Evolutionary conservation across 2,329 filamentous ascomycete species (phyloP).

Genomic region (Mycocentrospora acerina): DNA sequence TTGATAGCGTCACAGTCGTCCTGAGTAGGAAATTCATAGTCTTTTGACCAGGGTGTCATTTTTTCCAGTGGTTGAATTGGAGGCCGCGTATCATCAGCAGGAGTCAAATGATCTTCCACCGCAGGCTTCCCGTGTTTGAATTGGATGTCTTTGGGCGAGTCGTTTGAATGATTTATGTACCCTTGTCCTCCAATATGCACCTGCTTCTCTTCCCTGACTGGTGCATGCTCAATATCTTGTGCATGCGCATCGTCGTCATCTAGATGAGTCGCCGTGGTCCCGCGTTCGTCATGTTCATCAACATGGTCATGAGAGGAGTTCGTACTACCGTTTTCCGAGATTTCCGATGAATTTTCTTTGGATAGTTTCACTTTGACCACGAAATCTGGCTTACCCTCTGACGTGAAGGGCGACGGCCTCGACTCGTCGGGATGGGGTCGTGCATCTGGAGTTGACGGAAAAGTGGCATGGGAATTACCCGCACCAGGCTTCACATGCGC

Average conservation of each 20-base stretch:
- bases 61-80: constrained; percentile 9
- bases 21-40: constrained; percentile 25
- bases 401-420: too few relatives aligned
- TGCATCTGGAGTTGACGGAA: too few relatives aligned
- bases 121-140: too few relatives aligned
- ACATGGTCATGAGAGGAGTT: constrained; percentile 4
- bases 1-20: constrained; percentile 32
- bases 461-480: too few relatives aligned
- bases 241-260: constrained; percentile 12
- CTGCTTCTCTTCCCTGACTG: neutral
- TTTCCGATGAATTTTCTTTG: neutral
- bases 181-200: neutral
- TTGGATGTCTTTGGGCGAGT: too few relatives aligned
- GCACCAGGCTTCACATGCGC: too few relatives aligned
- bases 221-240: constrained; percentile 3
- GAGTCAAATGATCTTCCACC: neutral
- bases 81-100: neutral
- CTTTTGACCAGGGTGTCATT: constrained; percentile 13
- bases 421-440: too few relatives aligned
- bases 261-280: constrained; percentile 9
- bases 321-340: constrained; percentile 1
- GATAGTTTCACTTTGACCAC: neutral
- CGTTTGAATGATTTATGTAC: too few relatives aligned
- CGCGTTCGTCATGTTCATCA: constrained; percentile 12
- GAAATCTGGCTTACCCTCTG: neutral